A percentile compares a stretch with the other conserved stretches of the same genome.
Evolutionary conservation across 805 yeast genomes (phyloP).

Genomic region (Candida sphagnicola): DNA sequence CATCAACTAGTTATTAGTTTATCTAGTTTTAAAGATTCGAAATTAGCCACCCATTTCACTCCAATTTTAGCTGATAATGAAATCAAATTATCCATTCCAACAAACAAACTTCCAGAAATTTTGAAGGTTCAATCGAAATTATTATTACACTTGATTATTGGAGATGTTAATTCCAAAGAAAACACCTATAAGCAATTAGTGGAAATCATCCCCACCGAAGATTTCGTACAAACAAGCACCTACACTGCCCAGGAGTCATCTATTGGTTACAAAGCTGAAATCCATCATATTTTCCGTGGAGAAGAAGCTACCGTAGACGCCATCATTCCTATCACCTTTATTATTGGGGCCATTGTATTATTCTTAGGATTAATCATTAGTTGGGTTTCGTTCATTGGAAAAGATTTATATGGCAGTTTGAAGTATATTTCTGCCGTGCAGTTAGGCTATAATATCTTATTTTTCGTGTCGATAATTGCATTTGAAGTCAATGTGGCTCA

Average conservation of each 20-base stretch:
- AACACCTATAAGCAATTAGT: slow-evolving; percentile 24
- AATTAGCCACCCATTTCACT: slow-evolving; percentile 28
- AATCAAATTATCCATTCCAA: slow-evolving; percentile 22
- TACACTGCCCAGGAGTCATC: slow-evolving; percentile 26
- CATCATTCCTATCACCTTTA: slow-evolving; percentile 49
- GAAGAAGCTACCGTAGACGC: slow-evolving; percentile 52
- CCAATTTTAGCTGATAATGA: slow-evolving; percentile 23
- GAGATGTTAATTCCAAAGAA: slow-evolving; percentile 16
- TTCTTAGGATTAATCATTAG: slow-evolving; percentile 39
- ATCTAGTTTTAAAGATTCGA: slow-evolving; percentile 20
- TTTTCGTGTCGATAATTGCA: slow-evolving; percentile 44
- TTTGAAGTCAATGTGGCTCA: slow-evolving; percentile 52
- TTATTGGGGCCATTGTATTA: slow-evolving; percentile 38
- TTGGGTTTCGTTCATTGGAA: slow-evolving; percentile 35
- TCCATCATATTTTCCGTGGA: slow-evolving; percentile 55
- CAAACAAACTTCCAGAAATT: slow-evolving; percentile 28
- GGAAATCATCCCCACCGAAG: slow-evolving; percentile 27
- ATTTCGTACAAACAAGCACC: slow-evolving; percentile 18
- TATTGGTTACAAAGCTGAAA: slow-evolving; percentile 54
- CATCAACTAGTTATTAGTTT: slow-evolving; percentile 32
- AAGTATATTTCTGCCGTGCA: slow-evolving; percentile 31
- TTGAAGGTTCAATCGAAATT: slow-evolving; percentile 31
- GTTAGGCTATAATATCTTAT: slow-evolving; percentile 37
- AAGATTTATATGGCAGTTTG: slow-evolving; percentile 29
- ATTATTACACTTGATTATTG: slow-evolving; percentile 27